Evolutionary conservation across 108 stramenopile species (phyloP).

Genomic region (Nitzschia sp.): DNA sequence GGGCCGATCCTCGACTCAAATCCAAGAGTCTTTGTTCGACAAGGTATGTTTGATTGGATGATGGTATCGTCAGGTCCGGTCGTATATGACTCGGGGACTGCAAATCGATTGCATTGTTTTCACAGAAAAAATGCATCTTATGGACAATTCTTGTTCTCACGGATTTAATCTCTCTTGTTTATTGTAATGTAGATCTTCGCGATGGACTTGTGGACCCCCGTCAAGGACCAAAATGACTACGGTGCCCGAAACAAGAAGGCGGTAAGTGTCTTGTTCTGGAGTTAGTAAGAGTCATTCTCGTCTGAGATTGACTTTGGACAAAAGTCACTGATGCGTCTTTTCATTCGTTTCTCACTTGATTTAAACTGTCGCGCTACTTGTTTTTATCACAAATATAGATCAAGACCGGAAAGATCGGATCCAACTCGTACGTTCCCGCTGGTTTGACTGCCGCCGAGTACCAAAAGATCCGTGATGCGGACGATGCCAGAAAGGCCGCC

Average conservation of each 20-base stretch:
- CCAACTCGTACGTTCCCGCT: conserved; percentile 73
- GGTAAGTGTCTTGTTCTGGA: conserved; percentile 28
- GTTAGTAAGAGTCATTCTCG: neutral
- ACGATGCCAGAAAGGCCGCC: conserved; percentile 65
- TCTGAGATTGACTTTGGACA: neutral
- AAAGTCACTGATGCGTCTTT: no score
- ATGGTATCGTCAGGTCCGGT: neutral
- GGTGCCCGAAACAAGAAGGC: conserved; percentile 80
- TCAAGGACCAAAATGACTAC: conserved; percentile 70
- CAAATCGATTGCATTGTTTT: neutral
- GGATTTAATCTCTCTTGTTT: neutral
- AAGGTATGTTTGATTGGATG: conserved; percentile 20
- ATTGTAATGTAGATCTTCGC: conserved; percentile 43
- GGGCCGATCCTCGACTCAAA: conserved; percentile 30
- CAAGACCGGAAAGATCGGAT: conserved; percentile 51
- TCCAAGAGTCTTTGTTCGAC: conserved; percentile 35
- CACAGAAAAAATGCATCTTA: no score
- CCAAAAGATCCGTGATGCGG: conserved; percentile 63
- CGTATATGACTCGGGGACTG: no score
- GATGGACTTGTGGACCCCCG: conserved; percentile 76
- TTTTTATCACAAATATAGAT: conserved; percentile 23
- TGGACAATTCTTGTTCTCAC: no score
- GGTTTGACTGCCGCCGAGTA: conserved; percentile 75
- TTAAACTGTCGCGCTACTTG: conserved; percentile 5
- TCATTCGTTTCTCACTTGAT: neutral